A percentile compares a stretch with the other conserved stretches of the same genome.
phyloP scores from a whole-genome alignment of 306 rosid genomes.

The Gastrolobium bilobum region DNA sequence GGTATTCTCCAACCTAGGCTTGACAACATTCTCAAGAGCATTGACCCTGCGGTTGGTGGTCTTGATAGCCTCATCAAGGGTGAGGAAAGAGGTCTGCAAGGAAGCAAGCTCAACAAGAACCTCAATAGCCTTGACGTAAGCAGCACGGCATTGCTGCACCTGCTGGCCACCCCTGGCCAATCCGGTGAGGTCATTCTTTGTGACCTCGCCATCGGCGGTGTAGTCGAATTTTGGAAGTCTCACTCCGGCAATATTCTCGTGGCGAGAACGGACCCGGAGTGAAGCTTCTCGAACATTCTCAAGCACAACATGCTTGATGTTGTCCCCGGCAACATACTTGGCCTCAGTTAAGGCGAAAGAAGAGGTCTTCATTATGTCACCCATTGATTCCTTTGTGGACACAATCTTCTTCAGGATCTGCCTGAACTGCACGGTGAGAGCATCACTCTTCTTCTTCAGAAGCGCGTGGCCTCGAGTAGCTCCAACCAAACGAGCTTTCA shows the following conservation, averaged over 20 bases:
- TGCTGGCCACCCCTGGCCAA: slow-evolving; percentile 97
- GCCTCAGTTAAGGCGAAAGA: slow-evolving; percentile 91
- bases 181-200: slow-evolving; percentile 92
- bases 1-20: slow-evolving; percentile 90
- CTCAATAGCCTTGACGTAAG: slow-evolving; percentile 90
- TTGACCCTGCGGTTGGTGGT: slow-evolving; percentile 95
- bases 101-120: slow-evolving; percentile 98
- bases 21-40: slow-evolving; percentile 90
- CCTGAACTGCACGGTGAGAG: slow-evolving; percentile 89
- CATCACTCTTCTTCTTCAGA: slow-evolving; percentile 97
- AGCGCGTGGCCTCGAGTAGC: slow-evolving; percentile 98
- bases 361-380: slow-evolving; percentile 89
- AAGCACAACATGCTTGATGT: slow-evolving; percentile 84
- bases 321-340: slow-evolving; percentile 94
- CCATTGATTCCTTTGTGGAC: slow-evolving; percentile 93
- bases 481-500: slow-evolving; percentile 89
- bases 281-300: slow-evolving; percentile 88
- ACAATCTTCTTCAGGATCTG: slow-evolving; percentile 91
- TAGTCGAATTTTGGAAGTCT: slow-evolving; percentile 93
- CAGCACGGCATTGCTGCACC: slow-evolving; percentile 87
- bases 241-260: slow-evolving; percentile 92
- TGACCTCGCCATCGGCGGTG: slow-evolving; percentile 66
- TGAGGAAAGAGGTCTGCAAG: slow-evolving; percentile 92
- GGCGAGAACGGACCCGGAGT: slow-evolving; percentile 82
- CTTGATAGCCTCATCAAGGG: slow-evolving; percentile 93